A percentile compares a stretch with the other conserved stretches of the same genome.
These are phyloP conservation scores for Ustulina deusta DNA, from an alignment of 2,329 filamentous ascomycete species.

Conservation along the genomic window DNA sequence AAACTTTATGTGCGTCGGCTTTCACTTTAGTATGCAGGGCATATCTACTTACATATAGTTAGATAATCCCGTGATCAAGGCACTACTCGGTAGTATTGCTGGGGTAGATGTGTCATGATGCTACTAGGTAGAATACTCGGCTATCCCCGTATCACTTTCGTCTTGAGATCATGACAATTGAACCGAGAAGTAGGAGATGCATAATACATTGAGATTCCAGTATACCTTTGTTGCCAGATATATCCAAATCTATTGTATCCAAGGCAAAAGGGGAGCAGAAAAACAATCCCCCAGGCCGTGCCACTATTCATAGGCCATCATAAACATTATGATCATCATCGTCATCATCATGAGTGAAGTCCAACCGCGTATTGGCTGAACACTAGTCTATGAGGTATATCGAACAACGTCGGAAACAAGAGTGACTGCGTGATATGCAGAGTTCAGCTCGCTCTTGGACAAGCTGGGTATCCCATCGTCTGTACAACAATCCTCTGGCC, in stretches of 20 bases:
- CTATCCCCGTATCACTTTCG: background rate
- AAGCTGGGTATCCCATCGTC: slow-evolving; percentile 38
- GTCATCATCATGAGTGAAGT: slow-evolving; percentile 39
- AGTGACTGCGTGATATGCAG: slow-evolving; percentile 25
- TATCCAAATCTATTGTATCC: slow-evolving; percentile 25
- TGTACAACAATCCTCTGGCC: slow-evolving; percentile 42
- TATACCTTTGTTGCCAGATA: slow-evolving; percentile 9
- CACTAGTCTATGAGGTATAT: slow-evolving; percentile 46
- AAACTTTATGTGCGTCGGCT: too few relatives aligned
- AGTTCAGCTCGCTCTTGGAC: slow-evolving; percentile 36
- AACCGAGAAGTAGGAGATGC: background rate
- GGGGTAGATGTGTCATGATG: background rate
- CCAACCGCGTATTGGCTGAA: slow-evolving; percentile 31
- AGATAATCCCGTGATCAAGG: background rate
- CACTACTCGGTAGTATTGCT: background rate
- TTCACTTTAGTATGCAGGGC: too few relatives aligned
- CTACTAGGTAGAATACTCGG: too few relatives aligned
- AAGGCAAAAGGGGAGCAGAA: slow-evolving; percentile 7
- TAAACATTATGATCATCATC: slow-evolving; percentile 40
- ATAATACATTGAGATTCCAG: background rate
- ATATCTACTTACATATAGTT: too few relatives aligned
- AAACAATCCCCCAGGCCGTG: slow-evolving; percentile 23
- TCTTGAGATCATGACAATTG: background rate
- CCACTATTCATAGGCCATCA: slow-evolving; percentile 39
- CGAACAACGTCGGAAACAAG: slow-evolving; percentile 36